phyloP scores from a whole-genome alignment of 352 stramenopile species.

The Nothophytophthora sp. region DNA sequence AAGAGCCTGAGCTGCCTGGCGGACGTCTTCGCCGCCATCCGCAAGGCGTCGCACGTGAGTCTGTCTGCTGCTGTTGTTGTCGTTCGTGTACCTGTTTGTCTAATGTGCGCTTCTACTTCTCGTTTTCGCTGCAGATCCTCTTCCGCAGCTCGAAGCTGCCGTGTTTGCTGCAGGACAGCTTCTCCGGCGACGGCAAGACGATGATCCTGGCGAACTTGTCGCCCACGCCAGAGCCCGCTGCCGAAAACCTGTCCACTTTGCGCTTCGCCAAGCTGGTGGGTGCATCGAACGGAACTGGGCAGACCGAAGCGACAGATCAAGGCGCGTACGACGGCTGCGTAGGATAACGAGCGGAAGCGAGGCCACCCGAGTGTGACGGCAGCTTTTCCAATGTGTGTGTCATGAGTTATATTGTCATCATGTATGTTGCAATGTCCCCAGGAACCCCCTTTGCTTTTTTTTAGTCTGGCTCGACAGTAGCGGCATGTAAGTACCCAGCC shows the following conservation, averaged over 20 bases:
- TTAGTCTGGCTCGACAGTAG: too few relatives aligned
- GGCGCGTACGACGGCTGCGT: too few relatives aligned
- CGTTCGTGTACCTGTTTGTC: not conserved
- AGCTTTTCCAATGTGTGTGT: too few relatives aligned
- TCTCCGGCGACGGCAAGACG: constrained; percentile 98
- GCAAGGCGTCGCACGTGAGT: constrained; percentile 93
- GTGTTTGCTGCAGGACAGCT: constrained; percentile 97
- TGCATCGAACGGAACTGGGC: constrained; percentile 97
- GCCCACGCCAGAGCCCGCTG: constrained; percentile 93
- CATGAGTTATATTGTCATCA: too few relatives aligned
- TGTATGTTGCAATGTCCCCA: too few relatives aligned
- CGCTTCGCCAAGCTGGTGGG: constrained; percentile 96
- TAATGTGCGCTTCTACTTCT: too few relatives aligned
- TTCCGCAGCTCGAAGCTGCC: constrained; percentile 99
- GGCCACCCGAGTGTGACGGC: too few relatives aligned
- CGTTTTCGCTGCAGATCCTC: constrained; percentile 79
- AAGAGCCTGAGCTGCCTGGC: constrained; percentile 98
- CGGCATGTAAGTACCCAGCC: too few relatives aligned
- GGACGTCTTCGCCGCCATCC: constrained; percentile 97
- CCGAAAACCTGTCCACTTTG: constrained; percentile 97
- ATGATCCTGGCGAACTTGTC: constrained; percentile 99
- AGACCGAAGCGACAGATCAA: constrained; percentile 93
- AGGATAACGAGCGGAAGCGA: too few relatives aligned
- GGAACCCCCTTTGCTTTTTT: too few relatives aligned
- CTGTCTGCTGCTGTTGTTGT: not conserved